These are phyloP conservation scores for Epithele typhae DNA, from an alignment of 768 basidiomycete genomes.

Conservation along the genomic window DNA sequence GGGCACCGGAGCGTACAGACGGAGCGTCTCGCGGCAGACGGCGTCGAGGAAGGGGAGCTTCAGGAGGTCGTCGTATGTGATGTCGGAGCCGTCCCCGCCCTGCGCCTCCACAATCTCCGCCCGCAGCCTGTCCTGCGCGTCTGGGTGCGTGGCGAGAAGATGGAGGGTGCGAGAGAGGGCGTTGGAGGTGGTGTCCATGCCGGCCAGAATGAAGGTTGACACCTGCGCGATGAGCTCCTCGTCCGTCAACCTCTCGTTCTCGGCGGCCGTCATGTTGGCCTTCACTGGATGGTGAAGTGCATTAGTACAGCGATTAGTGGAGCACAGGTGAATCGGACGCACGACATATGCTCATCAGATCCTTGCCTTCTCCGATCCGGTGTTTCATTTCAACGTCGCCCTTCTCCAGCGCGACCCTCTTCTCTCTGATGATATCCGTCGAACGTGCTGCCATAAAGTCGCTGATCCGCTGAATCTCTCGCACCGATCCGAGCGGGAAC, in stretches of 20 bases:
- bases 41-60: conserved; percentile 33
- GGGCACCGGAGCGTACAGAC: no score
- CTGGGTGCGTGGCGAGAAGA: conserved; percentile 23
- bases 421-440: conserved; percentile 22
- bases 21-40: no score
- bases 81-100: conserved; percentile 1
- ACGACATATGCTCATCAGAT: conserved; percentile 16
- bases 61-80: conserved; percentile 29
- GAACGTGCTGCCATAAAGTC: conserved; percentile 34
- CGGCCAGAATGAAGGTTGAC: no score
- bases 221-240: no score
- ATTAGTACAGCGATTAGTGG: no score
- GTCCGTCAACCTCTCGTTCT: no score
- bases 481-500: conserved; percentile 30
- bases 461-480: conserved; percentile 29
- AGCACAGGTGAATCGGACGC: no score
- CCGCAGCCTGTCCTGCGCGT: conserved; percentile 3
- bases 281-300: no score
- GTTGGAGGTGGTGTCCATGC: conserved; percentile 21
- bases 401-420: conserved; percentile 2
- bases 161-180: conserved; percentile 17
- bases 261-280: no score
- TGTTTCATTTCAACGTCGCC: conserved; percentile 11
- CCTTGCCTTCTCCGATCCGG: conserved; percentile 15
- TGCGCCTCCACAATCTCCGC: neutral